Evolutionary conservation across 2,329 filamentous ascomycete genomes (phyloP).

Genomic region (Cytospora paraplurivora): DNA sequence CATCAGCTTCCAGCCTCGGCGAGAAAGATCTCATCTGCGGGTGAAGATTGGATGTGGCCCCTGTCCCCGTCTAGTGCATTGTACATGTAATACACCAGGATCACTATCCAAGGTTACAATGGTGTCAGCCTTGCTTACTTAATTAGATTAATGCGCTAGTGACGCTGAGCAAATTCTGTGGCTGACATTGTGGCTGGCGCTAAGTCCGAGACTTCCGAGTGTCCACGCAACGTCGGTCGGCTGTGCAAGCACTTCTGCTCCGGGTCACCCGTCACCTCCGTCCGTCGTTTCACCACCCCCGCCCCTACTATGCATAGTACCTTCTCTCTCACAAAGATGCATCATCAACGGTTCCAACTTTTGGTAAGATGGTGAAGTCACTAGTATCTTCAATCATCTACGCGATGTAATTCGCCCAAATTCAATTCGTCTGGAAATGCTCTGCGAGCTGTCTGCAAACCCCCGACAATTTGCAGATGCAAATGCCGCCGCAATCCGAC

Average conservation of each 20-base stretch:
- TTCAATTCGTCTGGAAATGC: too few species aligned
- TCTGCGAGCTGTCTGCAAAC: constrained; percentile 13
- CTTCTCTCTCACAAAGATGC: too few species aligned
- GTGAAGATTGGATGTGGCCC: background rate
- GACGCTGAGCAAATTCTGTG: background rate
- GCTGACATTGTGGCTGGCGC: constrained; percentile 1
- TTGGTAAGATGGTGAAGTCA: too few species aligned
- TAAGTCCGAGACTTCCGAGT: background rate
- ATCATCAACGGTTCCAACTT: too few species aligned
- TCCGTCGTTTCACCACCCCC: too few species aligned
- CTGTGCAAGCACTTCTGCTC: background rate
- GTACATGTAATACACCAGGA: too few species aligned
- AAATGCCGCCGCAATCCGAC: constrained; percentile 19
- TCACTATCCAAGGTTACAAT: too few species aligned
- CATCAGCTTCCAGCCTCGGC: background rate
- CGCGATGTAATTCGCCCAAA: too few species aligned
- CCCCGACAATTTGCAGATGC: constrained; percentile 25
- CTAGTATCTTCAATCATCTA: too few species aligned
- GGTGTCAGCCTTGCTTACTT: too few species aligned
- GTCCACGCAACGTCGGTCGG: background rate
- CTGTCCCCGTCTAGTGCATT: background rate
- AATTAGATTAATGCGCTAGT: background rate
- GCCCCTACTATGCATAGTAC: too few species aligned
- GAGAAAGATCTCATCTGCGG: background rate
- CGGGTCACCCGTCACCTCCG: too few species aligned